Conservation (phyloP, 2,329 filamentous ascomycete genomes). For the Pezicula rhizophila region DNA sequence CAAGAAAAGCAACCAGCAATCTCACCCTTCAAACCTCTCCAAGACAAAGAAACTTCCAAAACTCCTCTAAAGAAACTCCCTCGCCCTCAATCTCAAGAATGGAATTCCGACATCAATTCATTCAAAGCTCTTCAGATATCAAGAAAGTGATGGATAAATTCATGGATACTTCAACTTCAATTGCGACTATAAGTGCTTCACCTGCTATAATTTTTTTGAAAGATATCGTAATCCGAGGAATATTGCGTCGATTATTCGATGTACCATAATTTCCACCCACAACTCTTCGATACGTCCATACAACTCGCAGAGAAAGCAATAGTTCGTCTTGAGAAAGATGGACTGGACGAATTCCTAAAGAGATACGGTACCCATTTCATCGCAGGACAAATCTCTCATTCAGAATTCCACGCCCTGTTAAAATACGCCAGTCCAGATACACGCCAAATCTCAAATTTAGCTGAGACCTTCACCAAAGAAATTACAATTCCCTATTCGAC, state of each 20-base stretch:
- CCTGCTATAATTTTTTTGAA: not conserved
- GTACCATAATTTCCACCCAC: not conserved
- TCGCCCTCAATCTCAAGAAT: not conserved
- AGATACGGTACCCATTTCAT: not conserved
- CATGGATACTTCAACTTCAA: not conserved
- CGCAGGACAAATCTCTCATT: not conserved
- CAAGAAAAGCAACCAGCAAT: not conserved
- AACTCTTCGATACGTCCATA: not conserved
- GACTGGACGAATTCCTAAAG: not conserved
- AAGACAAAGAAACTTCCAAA: not conserved
- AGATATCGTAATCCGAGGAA: not conserved
- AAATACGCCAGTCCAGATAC: not conserved
- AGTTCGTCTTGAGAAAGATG: not conserved
- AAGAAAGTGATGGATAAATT: not conserved
- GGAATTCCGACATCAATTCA: not conserved
- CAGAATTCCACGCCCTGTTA: not conserved
- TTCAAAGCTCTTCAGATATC: not conserved
- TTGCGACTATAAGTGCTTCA: not conserved
- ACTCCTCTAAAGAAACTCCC: not conserved
- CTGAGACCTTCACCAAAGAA: not conserved
- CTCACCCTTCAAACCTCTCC: not conserved
- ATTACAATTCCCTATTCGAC: not conserved
- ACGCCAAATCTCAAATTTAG: not conserved
- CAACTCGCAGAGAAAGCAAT: not conserved
- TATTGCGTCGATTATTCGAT: not conserved